Evolutionary conservation across 495 filamentous ascomycete species (phyloP).

Genomic region (Annulohypoxylon bovei): DNA sequence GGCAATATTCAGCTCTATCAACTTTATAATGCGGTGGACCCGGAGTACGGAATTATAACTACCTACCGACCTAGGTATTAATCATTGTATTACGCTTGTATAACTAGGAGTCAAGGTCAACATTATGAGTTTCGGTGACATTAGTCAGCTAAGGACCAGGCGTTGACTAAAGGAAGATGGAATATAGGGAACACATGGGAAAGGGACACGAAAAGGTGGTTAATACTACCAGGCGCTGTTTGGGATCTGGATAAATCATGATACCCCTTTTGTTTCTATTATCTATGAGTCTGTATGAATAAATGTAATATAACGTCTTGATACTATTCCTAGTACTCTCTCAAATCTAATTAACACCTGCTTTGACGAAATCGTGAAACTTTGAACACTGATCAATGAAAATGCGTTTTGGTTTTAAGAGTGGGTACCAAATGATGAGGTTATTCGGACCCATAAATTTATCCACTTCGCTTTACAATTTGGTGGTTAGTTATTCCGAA

Average conservation of each 20-base stretch:
- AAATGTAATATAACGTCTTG: not conserved
- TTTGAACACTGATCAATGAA: no score
- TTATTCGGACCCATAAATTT: no score
- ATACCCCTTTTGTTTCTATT: constrained; percentile 21
- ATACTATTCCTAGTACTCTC: not conserved
- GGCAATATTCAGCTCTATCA: not conserved
- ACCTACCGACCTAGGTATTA: no score
- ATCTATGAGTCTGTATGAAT: not conserved
- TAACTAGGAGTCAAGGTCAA: not conserved
- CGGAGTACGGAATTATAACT: not conserved
- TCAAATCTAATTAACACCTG: not conserved
- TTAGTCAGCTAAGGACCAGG: not conserved
- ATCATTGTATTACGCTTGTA: not conserved
- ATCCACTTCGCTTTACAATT: no score
- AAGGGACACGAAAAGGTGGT: not conserved
- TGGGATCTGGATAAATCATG: constrained; percentile 16
- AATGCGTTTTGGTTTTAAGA: no score
- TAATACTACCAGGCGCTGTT: not conserved
- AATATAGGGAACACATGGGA: not conserved
- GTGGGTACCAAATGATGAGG: no score
- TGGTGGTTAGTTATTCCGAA: no score
- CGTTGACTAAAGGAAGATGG: not conserved
- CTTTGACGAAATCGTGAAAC: no score
- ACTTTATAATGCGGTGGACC: not conserved
- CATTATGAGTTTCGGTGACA: not conserved